Base-by-base conservation (phyloP, 495 filamentous ascomycete species). In the Amorphotheca resinae region DNA sequence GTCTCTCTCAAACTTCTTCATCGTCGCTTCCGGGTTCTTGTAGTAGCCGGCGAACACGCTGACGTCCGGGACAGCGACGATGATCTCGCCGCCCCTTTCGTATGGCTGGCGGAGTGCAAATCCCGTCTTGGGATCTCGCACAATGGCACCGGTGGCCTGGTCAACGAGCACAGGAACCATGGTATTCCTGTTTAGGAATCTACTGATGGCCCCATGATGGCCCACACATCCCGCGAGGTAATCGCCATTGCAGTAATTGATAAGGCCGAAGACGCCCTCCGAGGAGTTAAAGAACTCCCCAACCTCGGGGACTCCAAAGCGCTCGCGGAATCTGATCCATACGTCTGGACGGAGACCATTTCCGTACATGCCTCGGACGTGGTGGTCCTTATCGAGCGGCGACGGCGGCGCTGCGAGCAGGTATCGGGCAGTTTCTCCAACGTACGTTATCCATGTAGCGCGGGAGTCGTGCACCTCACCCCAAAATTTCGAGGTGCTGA, bases 371-470 rank as follows among this genome's bases (percentile, higher is more conserved):
- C 69, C 61, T 15, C 72, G 69, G 9, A 87, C 68, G 11, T 68
- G 70, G 50, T 91, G 83, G 4, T 75, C 62, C 16, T 64, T 69
- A 46, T 91, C 84, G 2, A 69, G 58, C 0, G 75, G 68, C 1
- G 69, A 75, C 0, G 77, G 74, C 0, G 82, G 80, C 9, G 73
- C 70, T 0, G 81, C 74, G 12, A 91, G 71, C 1, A 91, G 68
- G 42, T 88, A 91, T 2, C 83, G 67, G 20, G 82, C 73, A 0
- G 79, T 84, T 57, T 91, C 83, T 49, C 84, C 83, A n/a, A 91
- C 84, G 52, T 91, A 91, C 9, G 81, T 73, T 57, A 87, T 82
- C 44, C 73, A 64, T 1, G 80, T 87, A 3, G 82, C 70, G 12
- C 69, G 58, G 0, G 74, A 79, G 48, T 82, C 79, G 17, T 76